Base-by-base conservation (phyloP, 2,329 filamentous ascomycete genomes). In the Apiospora saccharicola region DNA sequence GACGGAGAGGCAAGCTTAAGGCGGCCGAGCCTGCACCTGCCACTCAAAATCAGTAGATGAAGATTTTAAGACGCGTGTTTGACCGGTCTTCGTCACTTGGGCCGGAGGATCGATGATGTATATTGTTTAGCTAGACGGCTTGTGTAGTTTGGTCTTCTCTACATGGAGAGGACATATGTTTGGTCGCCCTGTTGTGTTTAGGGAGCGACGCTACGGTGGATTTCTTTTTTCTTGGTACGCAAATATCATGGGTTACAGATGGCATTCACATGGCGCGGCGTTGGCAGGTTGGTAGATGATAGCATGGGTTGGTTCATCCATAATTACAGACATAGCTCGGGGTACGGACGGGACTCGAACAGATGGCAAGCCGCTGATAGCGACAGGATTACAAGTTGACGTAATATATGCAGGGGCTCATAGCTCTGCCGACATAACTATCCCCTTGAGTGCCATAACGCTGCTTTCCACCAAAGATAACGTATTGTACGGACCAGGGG, bases 231-330 rank as follows among this genome's bases (percentile, higher is more conserved):
- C 22, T 24, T 64, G 57, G 6, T 41, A 41, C 41, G 30, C 30
- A 41, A 64, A 64, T 19, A 41, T 64, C 34, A 64, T 22, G 34
- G 57, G 57, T 41, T 24, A 64, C 19, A 34, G 41, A 41, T n/a
- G 34, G 57, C 30, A 64, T 64, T 64, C 57, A 64, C 57, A 64
- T 64, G 57, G 57, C 57, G 34, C 34, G 57, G 57, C 57, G 57
- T 64, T 64, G 57, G 57, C 34, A 64, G 57, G 30, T 64, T 19
- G 57, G 37, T 64, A 34, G 57, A 64, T 64, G 57, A 64, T 64
- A 41, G 34, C 57, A 64, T 64, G 57, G 57, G 30, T 41, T 41
- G 57, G 19, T 37, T 61, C 26, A 37, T 61, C 53, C 53, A 61
- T 37, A 37, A 30, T 37, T 61, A 37, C 53, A 34, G 34, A n/a